Percentiles rank a stretch among this genome's conserved stretches.
phyloP scores from a whole-genome alignment of 106 monocot genomes.

The Dioscorea alata region DNA sequence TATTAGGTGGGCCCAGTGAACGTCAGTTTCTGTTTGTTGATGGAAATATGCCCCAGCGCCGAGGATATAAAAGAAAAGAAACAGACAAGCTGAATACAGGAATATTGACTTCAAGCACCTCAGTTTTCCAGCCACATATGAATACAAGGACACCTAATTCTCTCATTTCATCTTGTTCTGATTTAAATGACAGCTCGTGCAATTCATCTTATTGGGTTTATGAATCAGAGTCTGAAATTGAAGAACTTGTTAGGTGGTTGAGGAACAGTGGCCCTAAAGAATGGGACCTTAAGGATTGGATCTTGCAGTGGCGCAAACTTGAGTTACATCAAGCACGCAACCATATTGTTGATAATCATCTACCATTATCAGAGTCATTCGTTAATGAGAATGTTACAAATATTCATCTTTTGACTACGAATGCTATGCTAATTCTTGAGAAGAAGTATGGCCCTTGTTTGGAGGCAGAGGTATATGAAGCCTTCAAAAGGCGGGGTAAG shows the following conservation, averaged over 20 bases:
- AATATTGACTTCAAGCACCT: conserved; percentile 9
- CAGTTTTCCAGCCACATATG: not conserved
- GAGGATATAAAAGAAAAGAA: conserved; percentile 8
- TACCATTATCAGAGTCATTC: conserved; percentile 15
- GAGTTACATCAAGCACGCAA: conserved; percentile 22
- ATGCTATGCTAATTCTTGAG: conserved; percentile 58
- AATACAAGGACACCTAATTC: conserved; percentile 1
- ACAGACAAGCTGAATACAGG: not conserved
- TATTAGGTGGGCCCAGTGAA: conserved; percentile 64
- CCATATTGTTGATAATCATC: conserved; percentile 17
- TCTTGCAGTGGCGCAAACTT: conserved; percentile 68
- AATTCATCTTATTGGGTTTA: conserved; percentile 43
- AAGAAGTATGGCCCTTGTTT: conserved; percentile 60
- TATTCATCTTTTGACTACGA: conserved; percentile 34
- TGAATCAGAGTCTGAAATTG: conserved; percentile 70
- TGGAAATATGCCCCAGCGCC: conserved; percentile 27
- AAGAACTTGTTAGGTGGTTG: conserved; percentile 65
- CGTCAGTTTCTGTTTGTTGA: conserved; percentile 78
- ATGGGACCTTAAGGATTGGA: conserved; percentile 72
- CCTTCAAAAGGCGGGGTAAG: conserved; percentile 51
- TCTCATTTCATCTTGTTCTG: conserved; percentile 10
- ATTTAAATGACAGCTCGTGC: conserved; percentile 2
- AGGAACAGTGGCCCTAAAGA: conserved; percentile 64
- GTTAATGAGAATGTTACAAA: conserved; percentile 11
- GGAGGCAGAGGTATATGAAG: conserved; percentile 51